These are phyloP conservation scores for Cryptosporidium bovis DNA, from an alignment of 169 alveolate genomes.

Conservation along the genomic window DNA sequence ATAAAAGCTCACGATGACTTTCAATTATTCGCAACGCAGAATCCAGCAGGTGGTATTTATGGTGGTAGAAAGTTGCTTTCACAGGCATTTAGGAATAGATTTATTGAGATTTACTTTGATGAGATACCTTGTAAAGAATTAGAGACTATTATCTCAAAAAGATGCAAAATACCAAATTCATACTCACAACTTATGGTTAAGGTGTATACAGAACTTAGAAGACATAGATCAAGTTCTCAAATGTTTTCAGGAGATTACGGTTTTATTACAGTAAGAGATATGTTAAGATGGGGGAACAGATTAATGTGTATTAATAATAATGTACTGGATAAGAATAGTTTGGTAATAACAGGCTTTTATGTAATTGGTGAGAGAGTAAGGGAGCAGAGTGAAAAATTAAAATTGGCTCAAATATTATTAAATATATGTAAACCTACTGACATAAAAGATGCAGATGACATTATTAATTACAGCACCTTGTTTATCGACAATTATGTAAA, in stretches of 20 bases:
- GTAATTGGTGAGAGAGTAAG: slow-evolving; percentile 94
- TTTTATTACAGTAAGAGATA: slow-evolving; percentile 98
- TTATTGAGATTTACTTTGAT: slow-evolving; percentile 93
- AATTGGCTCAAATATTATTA: slow-evolving; percentile 83
- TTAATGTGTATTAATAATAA: slow-evolving; percentile 20
- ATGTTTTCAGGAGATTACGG: slow-evolving; percentile 83
- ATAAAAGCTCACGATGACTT: slow-evolving; percentile 97
- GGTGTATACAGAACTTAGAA: slow-evolving; percentile 90
- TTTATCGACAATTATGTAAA: neutral
- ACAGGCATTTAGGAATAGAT: slow-evolving; percentile 98
- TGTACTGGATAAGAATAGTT: slow-evolving; percentile 79
- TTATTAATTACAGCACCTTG: slow-evolving; percentile 12
- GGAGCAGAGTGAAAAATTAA: slow-evolving; percentile 87
- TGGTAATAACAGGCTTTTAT: slow-evolving; percentile 92
- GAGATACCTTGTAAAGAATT: slow-evolving; percentile 93
- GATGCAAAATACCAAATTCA: slow-evolving; percentile 94
- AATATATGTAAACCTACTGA: slow-evolving; percentile 70
- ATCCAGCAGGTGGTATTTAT: slow-evolving; percentile 97
- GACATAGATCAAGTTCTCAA: slow-evolving; percentile 86
- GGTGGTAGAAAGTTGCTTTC: slow-evolving; percentile 99
- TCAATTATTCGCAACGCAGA: slow-evolving; percentile 99
- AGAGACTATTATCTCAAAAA: slow-evolving; percentile 90
- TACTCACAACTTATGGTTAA: slow-evolving; percentile 92
- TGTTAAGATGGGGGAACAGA: slow-evolving; percentile 98
- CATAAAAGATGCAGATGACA: slow-evolving; percentile 12